Evolutionary conservation across 768 basidiomycete species (phyloP), one percentile per base, ranked within the genome.

Genomic region (Suillus bovinus): DNA sequence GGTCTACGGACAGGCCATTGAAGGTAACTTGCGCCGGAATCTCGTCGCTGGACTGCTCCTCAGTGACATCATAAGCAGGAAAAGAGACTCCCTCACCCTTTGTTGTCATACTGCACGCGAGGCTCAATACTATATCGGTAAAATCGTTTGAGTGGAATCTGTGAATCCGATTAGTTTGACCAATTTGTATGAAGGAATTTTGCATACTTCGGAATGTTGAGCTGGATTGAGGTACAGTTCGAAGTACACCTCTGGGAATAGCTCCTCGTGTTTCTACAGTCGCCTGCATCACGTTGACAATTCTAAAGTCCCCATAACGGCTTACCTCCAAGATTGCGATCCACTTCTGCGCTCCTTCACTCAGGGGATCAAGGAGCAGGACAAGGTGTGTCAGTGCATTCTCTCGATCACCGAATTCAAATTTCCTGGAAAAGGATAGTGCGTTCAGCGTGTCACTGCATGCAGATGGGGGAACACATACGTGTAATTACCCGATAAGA

Each of bases 141-240:
- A 79, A 98, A 99, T 20, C 89, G 84, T 73, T 97, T 98, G 47
- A 99, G 77, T 0, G 95, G 94, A 31, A 97, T 79, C 91, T 97
- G 64, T 2, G 31, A 49, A 59, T 22, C 13, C 1, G 24, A 10
- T 59, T 60, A 44, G 68, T 38, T 54, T 33, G 34, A n/a, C 7
- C 22, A 22, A 29, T n/a, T 2, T 49, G n/a, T 16, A 52, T 17
- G 8, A 41, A 42, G 33, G 0, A 20, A 52, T 1, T 38, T 17
- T 4, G 49, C 81, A 33, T 62, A 94, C 94, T 77, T 98, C 94
- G 2, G 74, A 71, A 63, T 89, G 81, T 31, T 72, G 76, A 0
- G 80, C 75, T 1, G 96, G 94, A 68, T 93, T 92, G 5, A 97
- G 75, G 70, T 92, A 85, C n/a, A 99, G 79, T 63, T 91, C 84